A percentile compares a stretch with the other conserved stretches of the same genome.
These are phyloP conservation scores for Leccinum subfulvum DNA, from an alignment of 1,284 basidiomycete genomes.

Conservation along the genomic window DNA sequence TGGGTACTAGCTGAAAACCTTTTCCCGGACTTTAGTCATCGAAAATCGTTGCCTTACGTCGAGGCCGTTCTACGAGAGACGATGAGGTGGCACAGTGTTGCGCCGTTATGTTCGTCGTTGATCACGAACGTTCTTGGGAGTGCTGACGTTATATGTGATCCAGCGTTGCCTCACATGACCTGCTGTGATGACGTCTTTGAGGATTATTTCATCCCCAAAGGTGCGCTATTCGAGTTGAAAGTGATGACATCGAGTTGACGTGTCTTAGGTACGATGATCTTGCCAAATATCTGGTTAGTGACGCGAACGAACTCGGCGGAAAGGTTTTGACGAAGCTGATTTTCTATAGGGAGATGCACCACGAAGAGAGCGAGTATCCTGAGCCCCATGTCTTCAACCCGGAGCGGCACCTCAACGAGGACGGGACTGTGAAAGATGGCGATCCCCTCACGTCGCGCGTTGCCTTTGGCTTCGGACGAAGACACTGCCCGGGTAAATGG, in stretches of 20 bases:
- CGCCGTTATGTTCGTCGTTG: slow-evolving; percentile 26
- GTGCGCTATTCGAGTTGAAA: slow-evolving; percentile 13
- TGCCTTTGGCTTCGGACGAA: slow-evolving; percentile 35
- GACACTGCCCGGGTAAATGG: slow-evolving; percentile 36
- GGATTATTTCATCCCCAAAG: slow-evolving; percentile 33
- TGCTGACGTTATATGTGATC: slow-evolving; percentile 10
- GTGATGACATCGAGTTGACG: slow-evolving; percentile 4
- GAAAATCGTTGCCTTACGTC: slow-evolving; percentile 29
- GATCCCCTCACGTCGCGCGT: slow-evolving; percentile 29
- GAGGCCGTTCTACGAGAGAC: slow-evolving; percentile 34
- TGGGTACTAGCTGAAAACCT: slow-evolving; percentile 17
- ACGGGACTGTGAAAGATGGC: slow-evolving; percentile 25
- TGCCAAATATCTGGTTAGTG: slow-evolving; percentile 34
- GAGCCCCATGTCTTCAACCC: slow-evolving; percentile 29
- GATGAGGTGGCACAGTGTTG: slow-evolving; percentile 35
- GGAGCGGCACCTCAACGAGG: slow-evolving; percentile 26
- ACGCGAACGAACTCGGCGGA: background rate
- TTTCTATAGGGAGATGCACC: slow-evolving; percentile 28
- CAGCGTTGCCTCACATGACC: slow-evolving; percentile 32
- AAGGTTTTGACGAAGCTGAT: background rate
- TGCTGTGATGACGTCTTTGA: slow-evolving; percentile 31
- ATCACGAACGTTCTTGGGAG: background rate
- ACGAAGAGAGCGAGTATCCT: slow-evolving; percentile 31
- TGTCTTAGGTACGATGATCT: slow-evolving; percentile 27
- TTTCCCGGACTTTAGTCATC: slow-evolving; percentile 29